A percentile compares a stretch with the other conserved stretches of the same genome.
These are phyloP conservation scores for Erigeron philadelphicus DNA, from an alignment of 140 eudicot genomes.

Conservation along the genomic window DNA sequence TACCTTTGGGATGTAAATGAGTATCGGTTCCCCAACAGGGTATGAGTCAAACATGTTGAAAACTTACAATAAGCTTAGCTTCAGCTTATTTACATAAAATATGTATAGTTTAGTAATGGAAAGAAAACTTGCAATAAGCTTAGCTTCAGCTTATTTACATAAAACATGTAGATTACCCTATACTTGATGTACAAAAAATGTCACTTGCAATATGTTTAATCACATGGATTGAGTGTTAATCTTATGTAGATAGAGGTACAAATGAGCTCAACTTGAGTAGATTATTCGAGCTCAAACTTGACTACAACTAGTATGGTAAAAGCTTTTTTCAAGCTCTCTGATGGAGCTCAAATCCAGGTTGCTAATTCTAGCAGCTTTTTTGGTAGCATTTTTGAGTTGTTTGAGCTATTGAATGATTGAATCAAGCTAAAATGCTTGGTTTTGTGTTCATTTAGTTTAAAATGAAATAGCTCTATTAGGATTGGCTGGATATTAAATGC, in stretches of 20 bases:
- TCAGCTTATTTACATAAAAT: too few species aligned
- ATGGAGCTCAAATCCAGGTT: too few species aligned
- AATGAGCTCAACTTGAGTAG: background rate
- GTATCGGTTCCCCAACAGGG: background rate
- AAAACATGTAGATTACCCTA: too few species aligned
- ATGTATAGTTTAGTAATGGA: too few species aligned
- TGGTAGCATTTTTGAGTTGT: background rate
- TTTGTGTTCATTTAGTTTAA: background rate
- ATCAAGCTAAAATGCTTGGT: background rate
- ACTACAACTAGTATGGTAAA: background rate
- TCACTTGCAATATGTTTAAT: too few species aligned
- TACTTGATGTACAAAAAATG: too few species aligned
- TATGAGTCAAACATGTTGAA: background rate
- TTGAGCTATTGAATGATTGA: background rate
- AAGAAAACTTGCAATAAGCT: too few species aligned
- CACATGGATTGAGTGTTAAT: background rate
- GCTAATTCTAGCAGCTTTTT: too few species aligned
- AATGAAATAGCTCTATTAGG: constrained; percentile 1
- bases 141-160: too few species aligned
- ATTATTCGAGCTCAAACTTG: background rate
- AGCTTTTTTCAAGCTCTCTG: too few species aligned
- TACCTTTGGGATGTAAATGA: background rate
- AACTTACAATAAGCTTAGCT: background rate
- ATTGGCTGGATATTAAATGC: background rate
- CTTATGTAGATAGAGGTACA: background rate